Conservation (phyloP, 2,329 filamentous ascomycete species). For the Alternaria viburni region DNA sequence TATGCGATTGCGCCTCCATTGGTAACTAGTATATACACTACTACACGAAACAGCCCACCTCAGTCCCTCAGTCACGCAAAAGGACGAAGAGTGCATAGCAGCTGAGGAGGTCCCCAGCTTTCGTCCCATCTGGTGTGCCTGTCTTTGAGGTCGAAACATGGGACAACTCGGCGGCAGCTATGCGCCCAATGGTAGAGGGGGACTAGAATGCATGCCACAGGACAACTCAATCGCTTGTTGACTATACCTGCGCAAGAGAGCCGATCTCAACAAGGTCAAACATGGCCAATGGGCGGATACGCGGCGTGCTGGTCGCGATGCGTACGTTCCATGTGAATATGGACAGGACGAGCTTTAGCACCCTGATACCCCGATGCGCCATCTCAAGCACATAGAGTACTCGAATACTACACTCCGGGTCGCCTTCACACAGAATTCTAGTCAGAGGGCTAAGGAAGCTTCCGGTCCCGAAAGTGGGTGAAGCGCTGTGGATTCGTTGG, state of each 20-base stretch:
- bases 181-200: conserved; percentile 36
- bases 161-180: conserved; percentile 38
- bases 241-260: conserved; percentile 25
- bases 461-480: conserved; percentile 22
- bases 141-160: conserved; percentile 39
- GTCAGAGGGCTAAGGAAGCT: conserved; percentile 20
- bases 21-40: conserved; percentile 12
- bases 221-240: conserved; percentile 29
- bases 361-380: conserved; percentile 32
- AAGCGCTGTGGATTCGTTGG: conserved; percentile 44
- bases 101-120: conserved; percentile 18
- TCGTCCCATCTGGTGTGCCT: conserved; percentile 29
- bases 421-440: conserved; percentile 24
- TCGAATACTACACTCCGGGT: conserved; percentile 12
- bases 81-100: conserved; percentile 24
- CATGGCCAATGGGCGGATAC: conserved; percentile 36
- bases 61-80: conserved; percentile 14
- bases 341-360: conserved; percentile 25
- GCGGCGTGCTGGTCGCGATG: conserved; percentile 31
- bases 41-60: conserved; percentile 13
- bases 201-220: conserved; percentile 35
- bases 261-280: conserved; percentile 26
- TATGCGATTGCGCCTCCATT: conserved; percentile 24
- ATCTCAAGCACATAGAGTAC: conserved; percentile 9
- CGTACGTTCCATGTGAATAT: conserved; percentile 29